phyloP scores from a whole-genome alignment of 2,329 filamentous ascomycete genomes.

The Aureobasidium sp. region DNA sequence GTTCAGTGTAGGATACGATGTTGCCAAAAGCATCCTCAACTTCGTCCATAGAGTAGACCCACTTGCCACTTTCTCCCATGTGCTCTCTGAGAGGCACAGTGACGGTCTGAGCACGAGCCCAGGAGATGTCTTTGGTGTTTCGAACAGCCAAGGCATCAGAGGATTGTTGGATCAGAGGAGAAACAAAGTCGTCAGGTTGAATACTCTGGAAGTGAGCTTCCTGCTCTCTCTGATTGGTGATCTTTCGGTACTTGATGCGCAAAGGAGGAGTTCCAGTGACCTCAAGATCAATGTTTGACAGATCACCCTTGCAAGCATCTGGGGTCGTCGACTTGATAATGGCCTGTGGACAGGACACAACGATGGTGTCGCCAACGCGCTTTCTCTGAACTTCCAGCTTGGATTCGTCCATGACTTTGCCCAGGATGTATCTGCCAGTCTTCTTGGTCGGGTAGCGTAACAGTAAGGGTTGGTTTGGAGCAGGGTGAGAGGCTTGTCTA shows the following conservation, averaged over 20 bases:
- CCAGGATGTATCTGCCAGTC: slow-evolving; percentile 77
- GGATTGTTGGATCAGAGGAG: slow-evolving; percentile 60
- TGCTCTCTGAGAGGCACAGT: slow-evolving; percentile 85
- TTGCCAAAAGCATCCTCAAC: slow-evolving; percentile 90
- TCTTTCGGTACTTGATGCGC: slow-evolving; percentile 85
- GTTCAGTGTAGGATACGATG: slow-evolving; percentile 62
- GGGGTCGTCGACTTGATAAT: slow-evolving; percentile 58
- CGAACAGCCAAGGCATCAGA: slow-evolving; percentile 52
- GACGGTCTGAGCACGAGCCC: slow-evolving; percentile 70
- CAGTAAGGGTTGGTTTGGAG: slow-evolving; percentile 29
- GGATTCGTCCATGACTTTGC: slow-evolving; percentile 83
- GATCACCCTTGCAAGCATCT: slow-evolving; percentile 74
- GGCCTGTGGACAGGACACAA: slow-evolving; percentile 79
- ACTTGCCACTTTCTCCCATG: slow-evolving; percentile 68
- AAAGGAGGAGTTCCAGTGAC: slow-evolving; percentile 85
- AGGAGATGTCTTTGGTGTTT: slow-evolving; percentile 61
- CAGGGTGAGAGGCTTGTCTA: slow-evolving; percentile 50
- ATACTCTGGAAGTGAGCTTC: slow-evolving; percentile 89
- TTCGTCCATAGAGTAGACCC: slow-evolving; percentile 87
- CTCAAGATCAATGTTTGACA: slow-evolving; percentile 77
- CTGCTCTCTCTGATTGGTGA: slow-evolving; percentile 73
- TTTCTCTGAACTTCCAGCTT: slow-evolving; percentile 61
- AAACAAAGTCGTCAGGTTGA: slow-evolving; percentile 78
- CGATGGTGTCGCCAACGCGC: slow-evolving; percentile 71
- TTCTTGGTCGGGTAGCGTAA: slow-evolving; percentile 74